Conservation (phyloP, 148 eudicot genomes). For the Silene conica region DNA sequence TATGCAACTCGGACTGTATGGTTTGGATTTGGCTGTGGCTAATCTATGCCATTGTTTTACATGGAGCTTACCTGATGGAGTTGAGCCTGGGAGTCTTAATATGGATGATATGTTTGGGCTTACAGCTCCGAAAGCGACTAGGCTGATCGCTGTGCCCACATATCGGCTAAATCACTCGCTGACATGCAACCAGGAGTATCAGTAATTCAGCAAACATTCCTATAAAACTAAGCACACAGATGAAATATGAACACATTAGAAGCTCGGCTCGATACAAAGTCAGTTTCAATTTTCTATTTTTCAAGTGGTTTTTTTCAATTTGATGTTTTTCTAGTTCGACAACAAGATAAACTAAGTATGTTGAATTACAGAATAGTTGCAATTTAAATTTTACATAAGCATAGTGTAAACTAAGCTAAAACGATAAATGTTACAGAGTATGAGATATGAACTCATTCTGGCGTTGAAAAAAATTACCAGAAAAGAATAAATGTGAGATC, state of each 20-base stretch:
- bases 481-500: constrained; percentile 13
- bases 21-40: constrained; percentile 49
- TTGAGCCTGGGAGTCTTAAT: constrained; percentile 46
- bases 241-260: background rate
- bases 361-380: constrained; percentile 4
- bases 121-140: constrained; percentile 54
- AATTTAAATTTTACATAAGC: background rate
- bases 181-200: background rate
- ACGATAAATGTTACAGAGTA: background rate
- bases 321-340: background rate
- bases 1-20: constrained; percentile 59
- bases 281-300: background rate
- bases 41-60: constrained; percentile 51
- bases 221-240: background rate
- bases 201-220: background rate
- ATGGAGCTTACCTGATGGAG: constrained; percentile 59
- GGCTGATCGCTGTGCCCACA: constrained; percentile 55
- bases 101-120: constrained; percentile 58
- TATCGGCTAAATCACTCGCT: constrained; percentile 27
- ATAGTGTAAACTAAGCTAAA: background rate
- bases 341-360: background rate
- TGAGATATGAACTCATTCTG: constrained; percentile 14
- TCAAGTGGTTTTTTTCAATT: background rate
- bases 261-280: background rate
- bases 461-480: constrained; percentile 21